Base-by-base conservation (phyloP, 768 basidiomycete genomes). In the Pisolithus microcarpus region DNA sequence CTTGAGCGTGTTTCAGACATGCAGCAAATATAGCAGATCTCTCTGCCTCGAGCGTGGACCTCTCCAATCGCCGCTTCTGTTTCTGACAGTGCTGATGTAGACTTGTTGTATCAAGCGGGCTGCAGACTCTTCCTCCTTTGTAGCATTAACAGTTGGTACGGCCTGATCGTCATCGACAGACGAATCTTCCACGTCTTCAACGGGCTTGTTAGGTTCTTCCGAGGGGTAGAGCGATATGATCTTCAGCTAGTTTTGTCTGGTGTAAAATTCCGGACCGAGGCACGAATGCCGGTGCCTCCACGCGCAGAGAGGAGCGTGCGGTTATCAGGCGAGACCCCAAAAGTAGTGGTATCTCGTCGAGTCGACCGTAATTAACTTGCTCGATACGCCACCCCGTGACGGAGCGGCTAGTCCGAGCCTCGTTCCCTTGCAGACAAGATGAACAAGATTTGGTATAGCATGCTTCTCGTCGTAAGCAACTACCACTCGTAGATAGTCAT, bases 301-400 rank as follows among this genome's bases (percentile, higher is more conserved):
- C 48, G 21, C 50, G 53, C 8, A 62, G 46, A 8, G 57, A 48
- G 3, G 58, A 56, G 11, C 51, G 56, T 28, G 57, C 56, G 18
- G 39, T n/a, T 2, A 54, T 54, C 10, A 56, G 44, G 9, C 50
- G 55, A 15, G 58, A 38, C 9, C 56, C 53, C 5, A 74, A 47
- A 19, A 72, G 47, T 10, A 43, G 38, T 0, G 64, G 66, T 15
- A 75, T 61, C 5, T 72, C 67, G 3, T 59, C 63, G 3, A 58
- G 50, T 3, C 57, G 50, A n/a, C 55, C 40, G 58, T 61, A 75
- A 7, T 66, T 43, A 26, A 74, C 60, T 8, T 63, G 56, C 7
- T 64, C 65, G 15, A 72, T 60, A 11, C 61, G 58, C 1, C 40
- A 36, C 16, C 34, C 34, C 13, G 34, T 34, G 34, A 58, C 30